These are phyloP conservation scores for Sporisorium scitamineum DNA, from an alignment of 1,284 basidiomycete species.

Conservation along the genomic window DNA sequence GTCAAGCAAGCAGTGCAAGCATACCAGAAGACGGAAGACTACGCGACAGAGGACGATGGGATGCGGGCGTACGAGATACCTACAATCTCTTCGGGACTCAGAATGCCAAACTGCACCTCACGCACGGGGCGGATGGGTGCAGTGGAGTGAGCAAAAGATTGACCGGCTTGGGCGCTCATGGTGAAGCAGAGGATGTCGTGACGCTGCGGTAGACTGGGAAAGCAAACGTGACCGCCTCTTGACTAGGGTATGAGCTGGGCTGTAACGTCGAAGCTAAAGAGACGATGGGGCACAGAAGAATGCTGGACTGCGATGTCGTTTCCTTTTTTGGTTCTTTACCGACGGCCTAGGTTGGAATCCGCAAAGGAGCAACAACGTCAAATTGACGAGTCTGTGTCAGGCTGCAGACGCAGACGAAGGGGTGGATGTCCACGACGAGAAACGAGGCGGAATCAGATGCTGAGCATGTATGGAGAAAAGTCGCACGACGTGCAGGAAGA, in stretches of 20 bases:
- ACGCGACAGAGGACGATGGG: constrained; percentile 3
- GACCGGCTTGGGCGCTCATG: constrained; percentile 56
- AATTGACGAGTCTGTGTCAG: constrained; percentile 8
- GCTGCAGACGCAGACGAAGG: constrained; percentile 19
- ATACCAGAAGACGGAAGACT: neutral
- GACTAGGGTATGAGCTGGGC: constrained; percentile 3
- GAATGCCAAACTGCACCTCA: constrained; percentile 99
- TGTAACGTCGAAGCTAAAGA: neutral
- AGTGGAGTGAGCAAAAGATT: constrained; percentile 80
- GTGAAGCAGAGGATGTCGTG: constrained; percentile 12
- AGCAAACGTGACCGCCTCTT: neutral
- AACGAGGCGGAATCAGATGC: constrained; percentile 18
- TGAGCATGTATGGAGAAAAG: constrained; percentile 27
- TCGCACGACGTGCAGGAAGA: constrained; percentile 2
- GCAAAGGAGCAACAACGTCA: neutral
- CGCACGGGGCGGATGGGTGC: constrained; percentile 84
- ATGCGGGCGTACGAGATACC: constrained; percentile 40
- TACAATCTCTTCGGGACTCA: constrained; percentile 97
- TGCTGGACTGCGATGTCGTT: neutral
- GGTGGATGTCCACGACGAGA: constrained; percentile 13
- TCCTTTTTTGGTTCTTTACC: neutral
- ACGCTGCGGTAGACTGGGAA: neutral
- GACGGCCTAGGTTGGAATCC: neutral
- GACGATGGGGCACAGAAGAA: neutral
- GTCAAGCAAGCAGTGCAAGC: no score